phyloP scores from a whole-genome alignment of 805 yeast species.

The Starmerella sp. region DNA sequence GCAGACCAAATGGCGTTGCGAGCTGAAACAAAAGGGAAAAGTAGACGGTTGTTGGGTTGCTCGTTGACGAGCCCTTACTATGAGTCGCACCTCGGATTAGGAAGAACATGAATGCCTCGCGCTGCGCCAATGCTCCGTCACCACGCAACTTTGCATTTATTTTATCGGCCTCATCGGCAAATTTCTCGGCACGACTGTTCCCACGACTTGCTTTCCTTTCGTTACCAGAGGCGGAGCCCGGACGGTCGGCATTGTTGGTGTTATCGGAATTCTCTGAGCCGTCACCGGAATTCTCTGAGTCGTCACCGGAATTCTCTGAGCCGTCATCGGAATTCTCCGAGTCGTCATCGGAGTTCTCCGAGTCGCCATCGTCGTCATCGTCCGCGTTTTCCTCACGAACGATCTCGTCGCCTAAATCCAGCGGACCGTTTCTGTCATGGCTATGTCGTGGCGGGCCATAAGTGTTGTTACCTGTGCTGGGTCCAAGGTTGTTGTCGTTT shows the following conservation, averaged over 20 bases:
- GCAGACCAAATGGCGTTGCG: slow-evolving; percentile 19
- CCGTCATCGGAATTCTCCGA: no score
- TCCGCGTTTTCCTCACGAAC: not conserved
- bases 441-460: no score
- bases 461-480: not conserved
- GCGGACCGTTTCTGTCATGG: not conserved
- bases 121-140: not conserved
- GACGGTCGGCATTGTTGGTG: no score
- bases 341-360: no score
- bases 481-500: no score
- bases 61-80: not conserved
- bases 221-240: no score
- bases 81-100: not conserved
- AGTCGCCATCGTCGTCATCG: not conserved
- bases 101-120: not conserved
- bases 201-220: not conserved
- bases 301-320: no score
- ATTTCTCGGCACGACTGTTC: not conserved
- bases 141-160: not conserved
- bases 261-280: no score
- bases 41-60: not conserved
- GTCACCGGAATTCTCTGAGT: no score
- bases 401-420: not conserved
- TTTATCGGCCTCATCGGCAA: not conserved
- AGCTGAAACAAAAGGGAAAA: slow-evolving; percentile 12